Conservation (phyloP, 129 eudicot genomes). For the Sambucus nigra region DNA sequence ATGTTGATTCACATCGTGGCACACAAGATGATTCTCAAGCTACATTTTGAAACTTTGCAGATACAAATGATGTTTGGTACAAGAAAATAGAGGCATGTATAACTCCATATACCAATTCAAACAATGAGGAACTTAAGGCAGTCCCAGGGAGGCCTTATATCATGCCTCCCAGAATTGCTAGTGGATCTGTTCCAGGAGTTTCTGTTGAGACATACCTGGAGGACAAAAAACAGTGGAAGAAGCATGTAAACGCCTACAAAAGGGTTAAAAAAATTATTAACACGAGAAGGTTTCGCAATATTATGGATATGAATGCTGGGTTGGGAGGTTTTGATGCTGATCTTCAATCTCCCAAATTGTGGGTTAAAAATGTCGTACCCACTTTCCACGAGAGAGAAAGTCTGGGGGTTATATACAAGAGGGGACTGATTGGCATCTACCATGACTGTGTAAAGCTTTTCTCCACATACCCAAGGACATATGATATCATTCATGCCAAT, state of each 20-base stretch:
- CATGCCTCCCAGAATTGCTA: too few relatives aligned
- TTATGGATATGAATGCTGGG: too few relatives aligned
- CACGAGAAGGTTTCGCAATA: too few relatives aligned
- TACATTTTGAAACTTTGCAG: constrained; percentile 40
- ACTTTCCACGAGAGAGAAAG: constrained; percentile 71
- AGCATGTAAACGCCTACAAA: too few relatives aligned
- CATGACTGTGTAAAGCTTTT: constrained; percentile 96
- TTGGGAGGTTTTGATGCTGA: constrained; percentile 97
- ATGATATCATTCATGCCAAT: too few relatives aligned
- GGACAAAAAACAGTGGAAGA: constrained; percentile 73
- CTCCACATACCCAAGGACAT: constrained; percentile 97
- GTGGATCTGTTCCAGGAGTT: constrained; percentile 66
- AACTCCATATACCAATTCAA: constrained; percentile 39
- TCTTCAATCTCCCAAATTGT: constrained; percentile 64
- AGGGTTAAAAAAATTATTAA: constrained; percentile 60
- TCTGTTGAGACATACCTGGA: constrained; percentile 63
- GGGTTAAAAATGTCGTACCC: constrained; percentile 99
- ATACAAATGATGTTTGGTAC: constrained; percentile 86
- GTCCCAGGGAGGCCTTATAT: constrained; percentile 84
- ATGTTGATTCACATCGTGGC: constrained; percentile 54
- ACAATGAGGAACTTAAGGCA: too few relatives aligned
- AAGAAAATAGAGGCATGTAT: constrained; percentile 86
- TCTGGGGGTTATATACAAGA: constrained; percentile 73
- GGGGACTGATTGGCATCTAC: constrained; percentile 94
- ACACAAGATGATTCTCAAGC: too few relatives aligned